Evolutionary conservation across 2,329 filamentous ascomycete species (phyloP), one percentile per base, ranked within the genome.

Genomic region (Hypoxylon sp.): DNA sequence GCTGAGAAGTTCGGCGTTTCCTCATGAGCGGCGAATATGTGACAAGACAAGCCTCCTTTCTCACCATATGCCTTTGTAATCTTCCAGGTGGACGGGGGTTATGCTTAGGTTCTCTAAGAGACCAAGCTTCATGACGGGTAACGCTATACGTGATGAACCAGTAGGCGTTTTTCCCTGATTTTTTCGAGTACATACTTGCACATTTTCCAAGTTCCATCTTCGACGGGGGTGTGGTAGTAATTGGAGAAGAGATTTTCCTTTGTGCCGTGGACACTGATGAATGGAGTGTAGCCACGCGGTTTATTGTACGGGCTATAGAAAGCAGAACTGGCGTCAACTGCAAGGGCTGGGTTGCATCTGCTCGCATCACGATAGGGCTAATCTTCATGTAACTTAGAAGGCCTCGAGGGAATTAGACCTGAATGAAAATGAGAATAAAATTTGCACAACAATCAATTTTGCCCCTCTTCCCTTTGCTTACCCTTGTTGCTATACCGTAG

Each of bases 1-100:
- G 82, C 84, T 68, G 83, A 80, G 75, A 85, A 84, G 76, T 82
- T 87, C 61, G 85, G 85, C 61, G 75, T 76, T 22, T 73, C 74
- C 59, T 75, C 73, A 66, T 76, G 66, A 74, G 53, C 49, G 27
- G 49, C 56, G 56, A 57, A 48, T 17, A 68, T 68, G 54, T 65
- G 62, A 58, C 65, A 57, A 65, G 49, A 60, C 31, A 35, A 31
- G 44, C 55, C 59, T 51, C 55, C 61, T 35, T 64, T 64, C 64
- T 56, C 69, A 69, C 71, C 58, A 58, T 68, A 76, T 66, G 66
- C 67, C 64, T 73, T 70, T 74, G 46, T 75, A 72, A 69, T 70
- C 25, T 74, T 73, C 68, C 25, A 20, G 66, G 72, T 73, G 64
- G 64, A 62, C 11, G 50, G 56, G 70, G 42, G 33, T 35, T 53